phyloP scores from a whole-genome alignment of 202 grass and related monocot species.

The Setaria viridis region DNA sequence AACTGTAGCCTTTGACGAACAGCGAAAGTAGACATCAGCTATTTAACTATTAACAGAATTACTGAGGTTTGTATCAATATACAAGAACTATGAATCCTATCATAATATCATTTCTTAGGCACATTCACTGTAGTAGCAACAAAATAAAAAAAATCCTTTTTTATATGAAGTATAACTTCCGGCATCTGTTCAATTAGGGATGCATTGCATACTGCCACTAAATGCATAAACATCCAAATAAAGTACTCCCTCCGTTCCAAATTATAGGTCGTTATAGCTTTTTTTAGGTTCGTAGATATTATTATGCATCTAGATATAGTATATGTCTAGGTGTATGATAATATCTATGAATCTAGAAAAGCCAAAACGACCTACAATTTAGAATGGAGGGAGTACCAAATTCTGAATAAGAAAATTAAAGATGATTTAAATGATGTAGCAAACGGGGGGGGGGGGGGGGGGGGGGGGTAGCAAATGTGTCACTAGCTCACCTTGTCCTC shows the following conservation, averaged over 20 bases:
- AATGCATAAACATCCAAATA: background rate
- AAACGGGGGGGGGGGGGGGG: background rate
- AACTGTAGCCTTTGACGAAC: background rate
- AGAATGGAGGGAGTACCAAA: background rate
- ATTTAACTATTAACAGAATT: no score
- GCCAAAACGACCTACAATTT: no score
- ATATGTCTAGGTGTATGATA: no score
- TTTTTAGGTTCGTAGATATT: no score
- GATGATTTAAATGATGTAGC: background rate
- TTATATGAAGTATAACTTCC: background rate
- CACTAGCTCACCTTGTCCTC: constrained; percentile 32
- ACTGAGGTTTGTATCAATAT: background rate
- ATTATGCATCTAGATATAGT: no score
- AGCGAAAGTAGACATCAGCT: background rate
- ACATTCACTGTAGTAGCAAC: background rate
- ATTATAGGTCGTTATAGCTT: no score
- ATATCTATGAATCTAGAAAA: no score
- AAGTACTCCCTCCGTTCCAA: no score
- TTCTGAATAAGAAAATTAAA: background rate
- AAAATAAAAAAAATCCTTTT: background rate
- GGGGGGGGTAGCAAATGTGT: background rate
- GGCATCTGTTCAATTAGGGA: background rate
- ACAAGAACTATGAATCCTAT: background rate
- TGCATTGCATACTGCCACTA: background rate
- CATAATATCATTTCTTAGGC: background rate